phyloP scores from a whole-genome alignment of 768 basidiomycete species.

The Coprinellus micaceus region DNA sequence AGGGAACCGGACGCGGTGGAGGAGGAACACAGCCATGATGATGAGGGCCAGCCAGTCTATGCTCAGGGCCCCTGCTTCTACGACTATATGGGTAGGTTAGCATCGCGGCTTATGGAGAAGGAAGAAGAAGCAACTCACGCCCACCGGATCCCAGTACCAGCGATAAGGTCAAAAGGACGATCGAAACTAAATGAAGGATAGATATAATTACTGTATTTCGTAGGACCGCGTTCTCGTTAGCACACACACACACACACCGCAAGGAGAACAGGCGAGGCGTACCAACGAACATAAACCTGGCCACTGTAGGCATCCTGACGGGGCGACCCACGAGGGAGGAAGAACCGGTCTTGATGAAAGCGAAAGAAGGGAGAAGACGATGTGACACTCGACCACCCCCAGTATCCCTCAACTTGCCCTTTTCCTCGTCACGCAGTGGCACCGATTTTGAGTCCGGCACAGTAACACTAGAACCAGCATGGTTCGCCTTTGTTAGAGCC shows the following conservation, averaged over 20 bases:
- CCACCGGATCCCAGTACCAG: conserved; percentile 8
- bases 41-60: conserved; percentile 17
- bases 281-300: conserved; percentile 1
- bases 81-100: conserved; percentile 3
- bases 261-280: background rate
- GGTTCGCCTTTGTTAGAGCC: too few species aligned
- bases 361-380: background rate
- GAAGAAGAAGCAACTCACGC: conserved; percentile 2
- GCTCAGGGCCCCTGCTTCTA: conserved; percentile 14
- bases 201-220: conserved; percentile 12
- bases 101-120: background rate
- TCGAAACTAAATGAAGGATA: conserved; percentile 4
- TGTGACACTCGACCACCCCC: background rate
- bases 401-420: background rate
- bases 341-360: background rate
- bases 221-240: too few species aligned
- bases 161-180: conserved; percentile 11
- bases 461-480: too few species aligned
- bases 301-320: background rate
- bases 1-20: conserved; percentile 15
- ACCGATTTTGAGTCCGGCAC: too few species aligned
- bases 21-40: conserved; percentile 11
- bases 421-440: too few species aligned
- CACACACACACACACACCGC: background rate
- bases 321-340: background rate